Conservation (phyloP, 2,329 filamentous ascomycete species). For the Tolypocladium ophioglossoides region DNA sequence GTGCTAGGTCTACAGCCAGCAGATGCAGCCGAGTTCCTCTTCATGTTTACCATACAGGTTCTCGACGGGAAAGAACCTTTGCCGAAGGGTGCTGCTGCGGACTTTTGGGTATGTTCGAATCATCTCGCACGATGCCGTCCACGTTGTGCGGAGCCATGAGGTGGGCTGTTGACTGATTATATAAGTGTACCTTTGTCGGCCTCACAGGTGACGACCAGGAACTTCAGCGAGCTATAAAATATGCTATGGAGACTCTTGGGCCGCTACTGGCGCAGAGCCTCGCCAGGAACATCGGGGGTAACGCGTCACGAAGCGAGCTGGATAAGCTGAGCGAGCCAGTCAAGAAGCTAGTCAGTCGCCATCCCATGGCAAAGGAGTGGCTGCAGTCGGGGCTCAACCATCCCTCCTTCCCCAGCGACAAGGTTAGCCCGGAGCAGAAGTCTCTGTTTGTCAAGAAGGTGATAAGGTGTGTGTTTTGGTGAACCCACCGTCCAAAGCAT, state of each 20-base stretch:
- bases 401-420: constrained; percentile 47
- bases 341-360: constrained; percentile 52
- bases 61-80: constrained; percentile 62
- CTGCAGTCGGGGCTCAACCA: constrained; percentile 48
- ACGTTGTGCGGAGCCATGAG: not conserved
- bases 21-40: constrained; percentile 51
- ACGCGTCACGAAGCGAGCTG: constrained; percentile 59
- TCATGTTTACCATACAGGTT: constrained; percentile 61
- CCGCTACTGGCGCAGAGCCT: constrained; percentile 49
- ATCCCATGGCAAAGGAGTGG: constrained; percentile 48
- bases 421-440: constrained; percentile 50
- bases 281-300: constrained; percentile 56
- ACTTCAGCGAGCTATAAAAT: constrained; percentile 32
- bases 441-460: constrained; percentile 55
- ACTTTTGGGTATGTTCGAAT: constrained; percentile 57
- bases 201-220: constrained; percentile 31
- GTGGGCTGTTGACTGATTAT: not conserved
- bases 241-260: constrained; percentile 48
- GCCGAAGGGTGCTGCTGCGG: constrained; percentile 61
- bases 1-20: constrained; percentile 47
- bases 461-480: constrained; percentile 33
- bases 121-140: not conserved
- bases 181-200: constrained; percentile 41
- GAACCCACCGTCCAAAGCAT: too few relatives aligned
- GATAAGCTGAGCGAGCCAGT: constrained; percentile 61